These are phyloP conservation scores for Avena sativa DNA, from an alignment of 176 grass and related monocot genomes.

Conservation along the genomic window DNA sequence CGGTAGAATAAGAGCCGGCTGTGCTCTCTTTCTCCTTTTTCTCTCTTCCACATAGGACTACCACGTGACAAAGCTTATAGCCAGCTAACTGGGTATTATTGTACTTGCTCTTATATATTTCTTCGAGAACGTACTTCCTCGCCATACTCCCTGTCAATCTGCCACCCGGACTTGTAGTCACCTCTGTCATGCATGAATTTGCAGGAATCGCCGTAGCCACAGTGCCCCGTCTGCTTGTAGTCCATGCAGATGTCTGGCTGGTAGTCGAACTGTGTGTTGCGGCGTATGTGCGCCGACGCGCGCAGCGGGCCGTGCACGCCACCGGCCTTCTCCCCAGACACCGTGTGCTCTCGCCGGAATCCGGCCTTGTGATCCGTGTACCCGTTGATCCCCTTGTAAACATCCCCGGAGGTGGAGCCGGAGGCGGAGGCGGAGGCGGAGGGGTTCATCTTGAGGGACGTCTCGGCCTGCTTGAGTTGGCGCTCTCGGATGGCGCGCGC, in stretches of 20 bases:
- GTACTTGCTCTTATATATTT: no score
- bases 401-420: constrained; percentile 27
- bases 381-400: constrained; percentile 81
- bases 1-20: no score
- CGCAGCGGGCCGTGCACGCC: constrained; percentile 76
- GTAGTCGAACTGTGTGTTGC: constrained; percentile 76
- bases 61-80: no score
- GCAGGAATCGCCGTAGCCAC: constrained; percentile 85
- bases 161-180: constrained; percentile 95
- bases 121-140: constrained; percentile 27
- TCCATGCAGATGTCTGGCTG: constrained; percentile 93
- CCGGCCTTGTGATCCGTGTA: constrained; percentile 90
- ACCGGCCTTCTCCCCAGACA: constrained; percentile 78
- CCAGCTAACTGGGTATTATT: no score
- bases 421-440: not conserved
- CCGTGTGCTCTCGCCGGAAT: constrained; percentile 87
- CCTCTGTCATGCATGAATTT: constrained; percentile 95
- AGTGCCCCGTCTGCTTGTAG: constrained; percentile 93
- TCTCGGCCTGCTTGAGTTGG: constrained; percentile 70
- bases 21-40: no score
- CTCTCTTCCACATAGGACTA: no score
- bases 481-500: constrained; percentile 77
- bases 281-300: constrained; percentile 73
- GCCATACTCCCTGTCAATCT: constrained; percentile 83
- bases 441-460: constrained; percentile 64